Evolutionary conservation across 208 protist species (phyloP).

Genomic region (Leishmania aethiopica): DNA sequence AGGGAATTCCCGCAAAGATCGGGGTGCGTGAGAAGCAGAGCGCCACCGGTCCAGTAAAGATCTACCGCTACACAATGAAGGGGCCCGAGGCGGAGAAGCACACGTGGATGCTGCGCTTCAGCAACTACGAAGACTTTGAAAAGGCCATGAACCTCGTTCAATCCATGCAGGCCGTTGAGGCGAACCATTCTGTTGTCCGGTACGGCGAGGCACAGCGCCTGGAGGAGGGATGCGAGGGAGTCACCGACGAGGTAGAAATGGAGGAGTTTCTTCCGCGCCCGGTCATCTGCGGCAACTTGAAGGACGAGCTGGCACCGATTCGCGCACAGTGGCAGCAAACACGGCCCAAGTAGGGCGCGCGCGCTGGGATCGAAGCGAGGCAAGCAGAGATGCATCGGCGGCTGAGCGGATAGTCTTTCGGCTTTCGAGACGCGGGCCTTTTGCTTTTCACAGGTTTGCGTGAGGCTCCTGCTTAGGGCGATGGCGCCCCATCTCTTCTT

Average conservation of each 20-base stretch:
- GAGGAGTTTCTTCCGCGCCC: neutral
- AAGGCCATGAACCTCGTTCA: neutral
- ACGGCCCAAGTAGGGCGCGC: neutral
- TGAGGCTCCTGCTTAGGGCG: neutral
- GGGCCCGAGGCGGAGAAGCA: slow-evolving; percentile 2
- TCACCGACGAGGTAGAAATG: neutral
- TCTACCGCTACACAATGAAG: slow-evolving; percentile 13
- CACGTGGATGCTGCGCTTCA: slow-evolving; percentile 23
- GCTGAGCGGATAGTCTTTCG: neutral
- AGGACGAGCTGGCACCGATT: neutral
- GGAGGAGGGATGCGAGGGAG: neutral
- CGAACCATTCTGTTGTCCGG: too few relatives aligned
- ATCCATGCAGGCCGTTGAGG: neutral
- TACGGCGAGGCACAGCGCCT: neutral
- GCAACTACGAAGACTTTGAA: slow-evolving; percentile 7
- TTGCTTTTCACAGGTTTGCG: neutral
- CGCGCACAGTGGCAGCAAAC: neutral
- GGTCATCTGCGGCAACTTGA: neutral
- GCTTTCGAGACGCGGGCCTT: neutral
- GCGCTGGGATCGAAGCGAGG: neutral
- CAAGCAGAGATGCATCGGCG: neutral
- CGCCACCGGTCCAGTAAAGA: neutral
- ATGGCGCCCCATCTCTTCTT: neutral
- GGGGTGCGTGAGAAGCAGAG: neutral
- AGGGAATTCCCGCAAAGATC: slow-evolving; percentile 10